phyloP scores from a whole-genome alignment of 169 alveolate species.

The Plasmodium falciparum region DNA sequence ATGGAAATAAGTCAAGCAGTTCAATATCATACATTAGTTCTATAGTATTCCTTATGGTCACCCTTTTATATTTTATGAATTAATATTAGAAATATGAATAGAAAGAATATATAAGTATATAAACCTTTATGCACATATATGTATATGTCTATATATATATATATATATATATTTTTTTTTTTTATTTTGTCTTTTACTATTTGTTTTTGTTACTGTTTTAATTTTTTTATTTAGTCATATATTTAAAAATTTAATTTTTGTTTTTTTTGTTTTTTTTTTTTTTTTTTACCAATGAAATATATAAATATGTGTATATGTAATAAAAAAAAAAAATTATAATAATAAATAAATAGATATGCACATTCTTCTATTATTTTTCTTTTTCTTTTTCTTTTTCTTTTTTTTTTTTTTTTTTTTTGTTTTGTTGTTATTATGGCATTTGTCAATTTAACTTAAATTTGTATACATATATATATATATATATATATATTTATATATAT shows the following conservation, averaged over 20 bases:
- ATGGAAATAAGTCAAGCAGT: constrained; percentile 42
- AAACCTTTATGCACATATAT: constrained; percentile 2
- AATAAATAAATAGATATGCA: too few relatives aligned
- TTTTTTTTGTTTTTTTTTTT: too few relatives aligned
- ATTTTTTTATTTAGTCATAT: neutral
- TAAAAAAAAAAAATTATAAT: too few relatives aligned
- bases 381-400: neutral
- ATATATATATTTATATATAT: too few relatives aligned
- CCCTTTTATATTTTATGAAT: constrained; percentile 13
- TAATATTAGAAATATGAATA: constrained; percentile 8
- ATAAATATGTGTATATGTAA: too few relatives aligned
- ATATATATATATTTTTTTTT: constrained; percentile 13
- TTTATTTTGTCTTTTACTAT: neutral
- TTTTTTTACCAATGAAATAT: too few relatives aligned
- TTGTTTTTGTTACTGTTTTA: constrained; percentile 4
- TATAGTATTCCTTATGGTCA: constrained; percentile 4
- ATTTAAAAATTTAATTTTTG: too few relatives aligned
- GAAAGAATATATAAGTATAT: neutral
- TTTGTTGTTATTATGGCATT: too few relatives aligned
- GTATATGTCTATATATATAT: constrained; percentile 8
- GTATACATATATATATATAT: too few relatives aligned
- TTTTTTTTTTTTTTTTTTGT: neutral
- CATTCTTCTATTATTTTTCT: neutral
- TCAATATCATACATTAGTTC: constrained; percentile 36
- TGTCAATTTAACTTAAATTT: too few relatives aligned